These are phyloP conservation scores for Rossbeevera mucosa DNA, from an alignment of 768 basidiomycete genomes.

Conservation along the genomic window DNA sequence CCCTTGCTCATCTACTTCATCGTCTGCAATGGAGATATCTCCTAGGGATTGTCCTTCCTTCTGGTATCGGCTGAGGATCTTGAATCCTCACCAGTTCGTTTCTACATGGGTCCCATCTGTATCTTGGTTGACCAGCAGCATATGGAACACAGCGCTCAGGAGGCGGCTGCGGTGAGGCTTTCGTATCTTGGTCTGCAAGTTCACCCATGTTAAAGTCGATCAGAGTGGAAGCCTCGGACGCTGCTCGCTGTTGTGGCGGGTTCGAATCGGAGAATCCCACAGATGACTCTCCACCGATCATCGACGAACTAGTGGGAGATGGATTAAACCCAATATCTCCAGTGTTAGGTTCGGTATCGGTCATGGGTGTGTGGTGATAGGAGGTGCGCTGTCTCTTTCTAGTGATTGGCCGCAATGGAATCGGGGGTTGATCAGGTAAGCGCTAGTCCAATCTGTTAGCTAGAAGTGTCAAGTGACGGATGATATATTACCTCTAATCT, in stretches of 20 bases:
- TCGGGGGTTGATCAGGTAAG: slow-evolving; percentile 22
- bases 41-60: neutral
- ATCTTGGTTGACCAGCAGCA: neutral
- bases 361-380: neutral
- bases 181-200: neutral
- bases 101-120: slow-evolving; percentile 9
- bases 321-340: neutral
- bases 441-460: slow-evolving; percentile 16
- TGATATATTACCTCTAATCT: slow-evolving; percentile 18
- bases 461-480: neutral
- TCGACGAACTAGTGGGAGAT: neutral
- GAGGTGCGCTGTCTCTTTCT: neutral
- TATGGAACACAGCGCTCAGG: neutral
- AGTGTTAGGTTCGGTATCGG: neutral
- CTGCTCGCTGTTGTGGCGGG: neutral
- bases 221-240: neutral
- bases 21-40: neutral
- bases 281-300: neutral
- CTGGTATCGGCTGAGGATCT: neutral
- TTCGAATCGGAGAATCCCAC: too few relatives aligned
- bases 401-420: slow-evolving; percentile 10
- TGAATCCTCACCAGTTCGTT: neutral
- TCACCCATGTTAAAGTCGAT: neutral
- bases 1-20: neutral
- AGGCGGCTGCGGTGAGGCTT: neutral